phyloP scores from a whole-genome alignment of 176 grass and related monocot species.

The Oryza brachyantha region DNA sequence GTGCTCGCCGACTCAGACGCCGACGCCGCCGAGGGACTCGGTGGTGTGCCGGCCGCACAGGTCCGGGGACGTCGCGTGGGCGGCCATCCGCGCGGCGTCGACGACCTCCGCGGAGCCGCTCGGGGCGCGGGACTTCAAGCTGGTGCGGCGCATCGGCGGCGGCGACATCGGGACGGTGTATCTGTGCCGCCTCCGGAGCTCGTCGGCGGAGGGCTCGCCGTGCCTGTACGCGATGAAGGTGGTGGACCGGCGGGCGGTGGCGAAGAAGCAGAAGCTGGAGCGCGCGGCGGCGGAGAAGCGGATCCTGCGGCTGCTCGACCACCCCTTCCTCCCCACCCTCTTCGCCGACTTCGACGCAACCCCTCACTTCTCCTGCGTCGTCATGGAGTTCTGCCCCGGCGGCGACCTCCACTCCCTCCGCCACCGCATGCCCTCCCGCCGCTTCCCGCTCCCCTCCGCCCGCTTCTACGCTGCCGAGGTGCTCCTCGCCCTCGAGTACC shows the following conservation, averaged over 20 bases:
- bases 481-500: conserved; percentile 80
- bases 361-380: conserved; percentile 69
- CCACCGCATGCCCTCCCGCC: conserved; percentile 60
- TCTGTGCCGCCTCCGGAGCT: conserved; percentile 55
- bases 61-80: conserved; percentile 45
- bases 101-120: conserved; percentile 22
- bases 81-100: conserved; percentile 42
- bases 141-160: conserved; percentile 66
- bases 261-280: conserved; percentile 65
- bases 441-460: conserved; percentile 55
- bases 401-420: conserved; percentile 87
- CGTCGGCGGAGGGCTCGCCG: neutral
- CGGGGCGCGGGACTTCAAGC: conserved; percentile 58
- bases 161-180: conserved; percentile 89
- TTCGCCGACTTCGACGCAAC: conserved; percentile 82
- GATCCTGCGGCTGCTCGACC: conserved; percentile 68
- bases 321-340: conserved; percentile 82
- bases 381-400: conserved; percentile 89
- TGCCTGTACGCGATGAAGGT: conserved; percentile 92
- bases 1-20: neutral
- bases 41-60: conserved; percentile 50
- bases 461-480: conserved; percentile 96
- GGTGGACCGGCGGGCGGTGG: conserved; percentile 59
- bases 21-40: neutral
- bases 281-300: conserved; percentile 64